Conservation (phyloP, 306 rosid species). For the Casuarina equisetifolia region DNA sequence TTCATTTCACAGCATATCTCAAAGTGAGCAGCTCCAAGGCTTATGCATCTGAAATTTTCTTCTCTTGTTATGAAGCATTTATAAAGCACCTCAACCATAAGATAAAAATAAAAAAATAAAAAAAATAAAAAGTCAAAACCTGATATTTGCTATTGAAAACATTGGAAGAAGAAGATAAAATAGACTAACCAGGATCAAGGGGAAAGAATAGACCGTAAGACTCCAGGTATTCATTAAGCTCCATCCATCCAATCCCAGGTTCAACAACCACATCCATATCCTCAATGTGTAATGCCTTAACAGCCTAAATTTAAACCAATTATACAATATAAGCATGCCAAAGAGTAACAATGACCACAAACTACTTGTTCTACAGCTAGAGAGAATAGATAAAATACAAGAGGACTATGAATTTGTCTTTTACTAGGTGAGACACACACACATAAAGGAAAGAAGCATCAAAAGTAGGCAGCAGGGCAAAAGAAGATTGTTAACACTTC, state of each 20-base stretch:
- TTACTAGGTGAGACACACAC: background rate
- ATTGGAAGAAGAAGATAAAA: conserved; percentile 5
- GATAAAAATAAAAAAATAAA: background rate
- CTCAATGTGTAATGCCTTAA: conserved; percentile 78
- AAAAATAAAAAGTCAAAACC: too few relatives aligned
- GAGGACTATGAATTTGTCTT: background rate
- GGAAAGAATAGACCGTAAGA: conserved; percentile 96
- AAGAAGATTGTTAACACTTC: background rate
- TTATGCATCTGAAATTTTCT: conserved; percentile 9
- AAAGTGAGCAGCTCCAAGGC: conserved; percentile 17
- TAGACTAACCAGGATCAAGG: conserved; percentile 89
- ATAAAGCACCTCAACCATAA: background rate
- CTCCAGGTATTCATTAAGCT: conserved; percentile 92
- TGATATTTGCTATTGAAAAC: background rate
- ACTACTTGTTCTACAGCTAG: background rate
- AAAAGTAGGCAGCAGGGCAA: conserved; percentile 3
- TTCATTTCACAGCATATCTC: background rate
- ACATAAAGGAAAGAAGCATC: background rate
- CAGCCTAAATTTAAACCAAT: conserved; percentile 44
- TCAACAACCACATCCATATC: conserved; percentile 97
- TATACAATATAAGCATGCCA: conserved; percentile 28
- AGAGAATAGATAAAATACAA: background rate
- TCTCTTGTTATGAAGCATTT: conserved; percentile 1
- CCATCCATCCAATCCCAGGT: conserved; percentile 99
- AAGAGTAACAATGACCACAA: background rate